These are phyloP conservation scores for Mycena chlorophos DNA, from an alignment of 768 basidiomycete genomes.

Conservation along the genomic window DNA sequence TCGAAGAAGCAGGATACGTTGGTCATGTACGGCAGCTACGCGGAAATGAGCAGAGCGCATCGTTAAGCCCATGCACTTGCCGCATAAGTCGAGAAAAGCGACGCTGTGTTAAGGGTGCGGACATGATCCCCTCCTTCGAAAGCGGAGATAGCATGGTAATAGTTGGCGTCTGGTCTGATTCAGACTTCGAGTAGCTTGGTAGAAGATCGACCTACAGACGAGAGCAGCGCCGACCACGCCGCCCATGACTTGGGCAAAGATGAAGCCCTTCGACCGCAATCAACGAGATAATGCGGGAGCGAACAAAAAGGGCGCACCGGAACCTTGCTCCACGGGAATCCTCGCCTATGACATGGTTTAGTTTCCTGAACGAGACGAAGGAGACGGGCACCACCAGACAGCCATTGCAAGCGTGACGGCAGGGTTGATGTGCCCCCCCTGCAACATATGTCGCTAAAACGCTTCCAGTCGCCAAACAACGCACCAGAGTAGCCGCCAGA, in stretches of 20 bases:
- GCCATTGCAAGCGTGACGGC: slow-evolving; percentile 74
- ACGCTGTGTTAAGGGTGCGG: slow-evolving; percentile 57
- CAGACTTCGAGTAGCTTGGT: too few relatives aligned
- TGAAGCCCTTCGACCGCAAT: slow-evolving; percentile 42
- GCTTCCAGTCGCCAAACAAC: background rate
- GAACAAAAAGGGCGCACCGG: slow-evolving; percentile 37
- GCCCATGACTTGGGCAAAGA: slow-evolving; percentile 65
- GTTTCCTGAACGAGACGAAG: too few relatives aligned
- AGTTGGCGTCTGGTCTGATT: too few relatives aligned
- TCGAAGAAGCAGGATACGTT: slow-evolving; percentile 42
- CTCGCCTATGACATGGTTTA: slow-evolving; percentile 62
- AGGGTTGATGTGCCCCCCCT: slow-evolving; percentile 74
- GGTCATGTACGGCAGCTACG: slow-evolving; percentile 41
- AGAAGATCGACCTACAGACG: too few relatives aligned
- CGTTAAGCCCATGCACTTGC: background rate
- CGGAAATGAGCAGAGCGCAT: background rate
- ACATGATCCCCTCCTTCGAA: slow-evolving; percentile 57
- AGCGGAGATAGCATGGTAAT: slow-evolving; percentile 64
- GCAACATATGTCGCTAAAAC: slow-evolving; percentile 11
- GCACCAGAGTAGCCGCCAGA: slow-evolving; percentile 55
- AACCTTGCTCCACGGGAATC: slow-evolving; percentile 81
- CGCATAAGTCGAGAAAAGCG: slow-evolving; percentile 27
- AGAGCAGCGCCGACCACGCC: slow-evolving; percentile 60
- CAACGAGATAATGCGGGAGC: background rate
- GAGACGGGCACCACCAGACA: too few relatives aligned